Base-by-base conservation (phyloP, 2,329 filamentous ascomycete species). In the Ceratocystis colombiana region DNA sequence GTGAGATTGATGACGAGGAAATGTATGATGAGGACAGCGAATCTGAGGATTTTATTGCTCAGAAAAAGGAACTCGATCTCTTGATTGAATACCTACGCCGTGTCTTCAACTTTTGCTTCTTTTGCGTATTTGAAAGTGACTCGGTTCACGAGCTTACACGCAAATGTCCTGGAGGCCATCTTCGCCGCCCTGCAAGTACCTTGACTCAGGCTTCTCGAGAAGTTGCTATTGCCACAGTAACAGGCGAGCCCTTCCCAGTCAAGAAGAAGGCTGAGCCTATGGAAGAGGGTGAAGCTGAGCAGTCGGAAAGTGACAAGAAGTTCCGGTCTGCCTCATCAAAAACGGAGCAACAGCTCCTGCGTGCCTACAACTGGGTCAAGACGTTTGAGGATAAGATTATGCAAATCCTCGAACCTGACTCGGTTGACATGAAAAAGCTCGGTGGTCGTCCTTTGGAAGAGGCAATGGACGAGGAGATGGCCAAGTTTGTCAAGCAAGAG, bases 91-190 rank as follows among this genome's bases (percentile, higher is more conserved):
- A 99, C 74, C 82, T 99, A 68, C 90, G 94, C 64, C 87, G 94
- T 17, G 94, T 99, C 64, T 96, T 95, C 81, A 96, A 94, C 77
- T 97, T 99, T 78, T 99, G 94, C 79, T 96, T 99, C 80, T 99
- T 97, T 79, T 99, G 94, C 75, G 95, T 99, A 4, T 97, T 99
- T 71, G 94, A 99, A 77, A 94, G 91, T 73, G 94, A 99, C 75
- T 97, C 93, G 0, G 87, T 97, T 25, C 94, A 99, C 73, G 94
- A 99, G 77, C 80, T 99, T 70, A 92, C 90, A 50, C 86, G 94
- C 68, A 97, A 99, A 77, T 99, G 94, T 72, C 91, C 94, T 30
- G 94, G 94, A 53, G 94, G 94, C n/a, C 94, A 99, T 79, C 84
- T 99, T 69, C 90, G 94, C 69, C 87, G 94, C 62, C 94, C 94